Conservation (phyloP, 1,139 yeast genomes). For the Lodderomyces oxycetoniae region DNA sequence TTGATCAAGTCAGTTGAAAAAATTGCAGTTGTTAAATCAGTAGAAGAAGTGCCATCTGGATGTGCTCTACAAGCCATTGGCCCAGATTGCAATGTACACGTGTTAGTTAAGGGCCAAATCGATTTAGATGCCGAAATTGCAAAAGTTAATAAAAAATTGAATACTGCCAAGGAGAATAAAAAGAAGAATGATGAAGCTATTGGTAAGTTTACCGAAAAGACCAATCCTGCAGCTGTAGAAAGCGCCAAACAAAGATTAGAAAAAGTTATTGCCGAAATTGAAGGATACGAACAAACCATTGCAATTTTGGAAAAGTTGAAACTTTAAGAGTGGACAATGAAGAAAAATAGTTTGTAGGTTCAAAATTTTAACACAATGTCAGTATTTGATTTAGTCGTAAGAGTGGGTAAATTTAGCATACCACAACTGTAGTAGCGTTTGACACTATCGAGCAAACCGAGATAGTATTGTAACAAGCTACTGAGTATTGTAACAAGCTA, state of each 20-base stretch:
- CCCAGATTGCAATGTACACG: constrained; percentile 79
- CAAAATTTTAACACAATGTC: too few species aligned
- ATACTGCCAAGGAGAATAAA: constrained; percentile 50
- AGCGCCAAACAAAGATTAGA: constrained; percentile 67
- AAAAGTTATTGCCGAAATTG: constrained; percentile 76
- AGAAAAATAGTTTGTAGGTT: neutral
- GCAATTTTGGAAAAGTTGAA: constrained; percentile 69
- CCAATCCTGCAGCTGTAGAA: constrained; percentile 76
- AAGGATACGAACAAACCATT: constrained; percentile 76
- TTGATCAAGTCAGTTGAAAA: constrained; percentile 85
- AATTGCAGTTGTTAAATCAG: constrained; percentile 54
- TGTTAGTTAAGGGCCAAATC: constrained; percentile 89
- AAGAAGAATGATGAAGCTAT: constrained; percentile 39
- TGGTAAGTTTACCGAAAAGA: constrained; percentile 82
- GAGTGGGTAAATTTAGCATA: too few species aligned
- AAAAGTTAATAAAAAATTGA: constrained; percentile 75
- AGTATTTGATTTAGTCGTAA: too few species aligned
- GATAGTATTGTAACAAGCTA: too few species aligned
- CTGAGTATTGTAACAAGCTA: too few species aligned
- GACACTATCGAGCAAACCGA: too few species aligned
- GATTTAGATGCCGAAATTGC: constrained; percentile 86
- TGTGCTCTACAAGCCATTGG: constrained; percentile 81
- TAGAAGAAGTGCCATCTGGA: constrained; percentile 70
- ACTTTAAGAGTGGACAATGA: constrained; percentile 9
- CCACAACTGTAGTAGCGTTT: too few species aligned